Evolutionary conservation across 2,329 filamentous ascomycete species (phyloP).

Genomic region (Colletotrichum siamense): DNA sequence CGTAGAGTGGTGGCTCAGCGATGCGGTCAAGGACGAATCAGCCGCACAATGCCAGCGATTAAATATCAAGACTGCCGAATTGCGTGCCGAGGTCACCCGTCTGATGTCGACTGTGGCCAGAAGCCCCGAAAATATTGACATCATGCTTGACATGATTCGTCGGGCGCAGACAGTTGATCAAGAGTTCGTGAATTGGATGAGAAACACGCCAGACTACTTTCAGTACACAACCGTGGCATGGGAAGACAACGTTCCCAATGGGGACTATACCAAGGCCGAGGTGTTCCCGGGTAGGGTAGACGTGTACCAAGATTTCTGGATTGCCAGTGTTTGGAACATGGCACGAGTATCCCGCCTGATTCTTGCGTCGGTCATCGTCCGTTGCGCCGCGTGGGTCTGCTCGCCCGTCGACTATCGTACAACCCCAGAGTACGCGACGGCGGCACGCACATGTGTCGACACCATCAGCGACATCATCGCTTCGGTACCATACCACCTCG

Average conservation of each 20-base stretch:
- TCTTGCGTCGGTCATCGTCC: slow-evolving; percentile 59
- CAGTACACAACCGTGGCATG: slow-evolving; percentile 59
- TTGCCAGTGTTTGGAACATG: slow-evolving; percentile 64
- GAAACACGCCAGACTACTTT: slow-evolving; percentile 54
- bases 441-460: slow-evolving; percentile 55
- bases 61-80: slow-evolving; percentile 58
- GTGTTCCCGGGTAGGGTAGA: slow-evolving; percentile 67
- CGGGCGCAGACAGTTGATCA: slow-evolving; percentile 58
- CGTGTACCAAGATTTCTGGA: slow-evolving; percentile 63
- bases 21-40: slow-evolving; percentile 54
- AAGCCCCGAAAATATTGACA: slow-evolving; percentile 54
- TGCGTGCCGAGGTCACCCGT: slow-evolving; percentile 59
- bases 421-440: slow-evolving; percentile 65
- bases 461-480: slow-evolving; percentile 65
- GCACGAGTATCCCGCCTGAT: slow-evolving; percentile 58
- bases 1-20: slow-evolving; percentile 64
- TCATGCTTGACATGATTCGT: slow-evolving; percentile 57
- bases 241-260: slow-evolving; percentile 58
- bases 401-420: slow-evolving; percentile 67
- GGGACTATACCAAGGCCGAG: slow-evolving; percentile 58
- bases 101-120: slow-evolving; percentile 52
- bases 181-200: slow-evolving; percentile 57
- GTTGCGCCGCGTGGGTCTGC: slow-evolving; percentile 66
- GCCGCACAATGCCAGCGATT: slow-evolving; percentile 56
- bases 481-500: slow-evolving; percentile 66